Base-by-base conservation (phyloP, 768 basidiomycete genomes). In the Hypsizygus marmoreus region DNA sequence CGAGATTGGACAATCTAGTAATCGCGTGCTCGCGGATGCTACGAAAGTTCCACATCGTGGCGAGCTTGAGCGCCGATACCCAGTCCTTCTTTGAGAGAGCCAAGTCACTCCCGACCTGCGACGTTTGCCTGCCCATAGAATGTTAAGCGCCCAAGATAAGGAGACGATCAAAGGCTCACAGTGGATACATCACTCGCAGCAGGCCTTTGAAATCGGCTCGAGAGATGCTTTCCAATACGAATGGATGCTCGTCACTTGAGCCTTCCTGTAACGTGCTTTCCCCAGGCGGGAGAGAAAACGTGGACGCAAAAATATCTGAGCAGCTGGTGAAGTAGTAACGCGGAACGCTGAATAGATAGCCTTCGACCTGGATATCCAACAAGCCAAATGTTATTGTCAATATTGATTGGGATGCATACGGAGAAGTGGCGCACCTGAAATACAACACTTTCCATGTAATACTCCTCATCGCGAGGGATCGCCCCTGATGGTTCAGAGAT, bases 11-110 rank as follows among this genome's bases (percentile, higher is more conserved):
- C 22, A 76, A 55, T 2, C 52, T 44, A 4, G 60, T 12, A 12
- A 70, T 56, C 4, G 69, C 69, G 25, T 57, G 47, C 13, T 51
- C 41, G 25, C 68, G 61, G 23, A 73, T 38, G 11, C 47, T 38
- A 14, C 57, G 48, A 39, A 71, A 70, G 31, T 58, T 54, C 69
- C 74, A 75, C 56, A 69, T 66, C 5, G 54, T 64, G 5, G 74
- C 56, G 16, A 75, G 54, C 49, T 69, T 68, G n/a, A 72, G 53
- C 16, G 70, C 62, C 0, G 68, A 61, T 12, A 66, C 51, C 76
- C 74, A 74, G 39, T 62, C 61, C 6, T 62, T 58, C 11, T 50
- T 47, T 11, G 35, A 45, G 3, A 49, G 42, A 3, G n/a, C 8
- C 16, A 41, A 17, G 19, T 40, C 32, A 23, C 17, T 17, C 13